Evolutionary conservation across 148 eudicot species (phyloP).

Genomic region (Dysphania ambrosioides): DNA sequence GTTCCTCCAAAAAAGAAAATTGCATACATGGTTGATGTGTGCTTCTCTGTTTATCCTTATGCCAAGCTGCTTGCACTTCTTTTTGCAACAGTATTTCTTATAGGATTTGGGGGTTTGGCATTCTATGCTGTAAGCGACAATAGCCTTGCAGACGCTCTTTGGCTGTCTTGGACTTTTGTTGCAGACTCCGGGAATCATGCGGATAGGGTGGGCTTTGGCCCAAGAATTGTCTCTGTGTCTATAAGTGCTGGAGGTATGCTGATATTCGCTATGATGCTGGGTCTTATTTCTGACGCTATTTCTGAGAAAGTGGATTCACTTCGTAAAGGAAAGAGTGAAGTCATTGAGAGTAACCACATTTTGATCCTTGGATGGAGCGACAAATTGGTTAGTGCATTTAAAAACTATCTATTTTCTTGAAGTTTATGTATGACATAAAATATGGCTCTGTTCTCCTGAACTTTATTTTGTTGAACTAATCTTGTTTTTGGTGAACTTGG

Average conservation of each 20-base stretch:
- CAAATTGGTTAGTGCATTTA: conserved; percentile 60
- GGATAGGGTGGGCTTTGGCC: conserved; percentile 76
- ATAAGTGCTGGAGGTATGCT: conserved; percentile 95
- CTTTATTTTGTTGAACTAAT: no score
- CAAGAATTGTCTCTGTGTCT: conserved; percentile 81
- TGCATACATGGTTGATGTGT: conserved; percentile 88
- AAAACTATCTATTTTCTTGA: not conserved
- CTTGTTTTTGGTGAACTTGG: no score
- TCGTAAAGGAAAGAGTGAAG: conserved; percentile 96
- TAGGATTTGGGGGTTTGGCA: conserved; percentile 89
- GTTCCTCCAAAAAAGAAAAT: conserved; percentile 76
- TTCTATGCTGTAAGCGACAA: conserved; percentile 75
- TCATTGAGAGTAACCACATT: conserved; percentile 81
- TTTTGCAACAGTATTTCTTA: conserved; percentile 76
- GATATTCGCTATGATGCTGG: conserved; percentile 95
- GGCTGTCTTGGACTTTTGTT: conserved; percentile 92
- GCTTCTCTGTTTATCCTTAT: conserved; percentile 87
- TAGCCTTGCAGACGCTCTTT: conserved; percentile 78
- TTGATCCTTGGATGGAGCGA: conserved; percentile 97
- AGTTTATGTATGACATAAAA: not conserved
- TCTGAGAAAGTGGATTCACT: conserved; percentile 92
- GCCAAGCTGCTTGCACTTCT: conserved; percentile 94
- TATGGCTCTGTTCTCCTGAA: not conserved
- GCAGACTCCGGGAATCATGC: conserved; percentile 98
- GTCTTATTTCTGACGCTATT: conserved; percentile 95